phyloP scores from a whole-genome alignment of 2,329 filamentous ascomycete genomes.

The Botryosphaeria dothidea region DNA sequence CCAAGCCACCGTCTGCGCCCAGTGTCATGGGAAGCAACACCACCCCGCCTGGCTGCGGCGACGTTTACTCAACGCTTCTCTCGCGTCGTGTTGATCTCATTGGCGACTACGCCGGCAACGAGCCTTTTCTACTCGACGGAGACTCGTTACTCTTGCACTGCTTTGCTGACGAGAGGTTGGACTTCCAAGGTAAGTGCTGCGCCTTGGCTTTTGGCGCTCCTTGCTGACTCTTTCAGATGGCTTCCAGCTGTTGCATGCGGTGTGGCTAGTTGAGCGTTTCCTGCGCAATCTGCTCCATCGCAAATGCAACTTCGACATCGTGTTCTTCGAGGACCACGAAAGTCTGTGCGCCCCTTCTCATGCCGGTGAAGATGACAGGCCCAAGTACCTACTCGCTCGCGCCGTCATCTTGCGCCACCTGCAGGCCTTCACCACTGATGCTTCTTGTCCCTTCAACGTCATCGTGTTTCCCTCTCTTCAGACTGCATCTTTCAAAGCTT shows the following conservation, averaged over 20 bases:
- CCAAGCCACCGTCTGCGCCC: too few relatives aligned
- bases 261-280: slow-evolving; percentile 68
- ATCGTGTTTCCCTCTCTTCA: slow-evolving; percentile 51
- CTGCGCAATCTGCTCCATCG: slow-evolving; percentile 60
- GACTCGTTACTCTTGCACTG: slow-evolving; percentile 69
- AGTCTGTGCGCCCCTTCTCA: slow-evolving; percentile 57
- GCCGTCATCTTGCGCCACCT: slow-evolving; percentile 67
- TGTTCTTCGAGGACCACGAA: slow-evolving; percentile 65
- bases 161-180: slow-evolving; percentile 62
- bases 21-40: too few relatives aligned
- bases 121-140: slow-evolving; percentile 72
- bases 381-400: slow-evolving; percentile 64
- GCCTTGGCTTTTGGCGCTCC: not conserved
- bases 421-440: slow-evolving; percentile 41
- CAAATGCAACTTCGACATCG: slow-evolving; percentile 70
- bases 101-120: slow-evolving; percentile 73
- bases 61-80: slow-evolving; percentile 33
- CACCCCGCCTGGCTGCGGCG: not conserved
- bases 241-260: slow-evolving; percentile 71
- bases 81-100: slow-evolving; percentile 54
- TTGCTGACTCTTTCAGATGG: slow-evolving; percentile 42
- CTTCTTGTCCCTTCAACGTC: slow-evolving; percentile 45
- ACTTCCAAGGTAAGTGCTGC: slow-evolving; percentile 54
- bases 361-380: slow-evolving; percentile 32
- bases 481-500: slow-evolving; percentile 54